These are phyloP conservation scores for Polymyxa betae DNA, from an alignment of 208 protist genomes.

Conservation along the genomic window DNA sequence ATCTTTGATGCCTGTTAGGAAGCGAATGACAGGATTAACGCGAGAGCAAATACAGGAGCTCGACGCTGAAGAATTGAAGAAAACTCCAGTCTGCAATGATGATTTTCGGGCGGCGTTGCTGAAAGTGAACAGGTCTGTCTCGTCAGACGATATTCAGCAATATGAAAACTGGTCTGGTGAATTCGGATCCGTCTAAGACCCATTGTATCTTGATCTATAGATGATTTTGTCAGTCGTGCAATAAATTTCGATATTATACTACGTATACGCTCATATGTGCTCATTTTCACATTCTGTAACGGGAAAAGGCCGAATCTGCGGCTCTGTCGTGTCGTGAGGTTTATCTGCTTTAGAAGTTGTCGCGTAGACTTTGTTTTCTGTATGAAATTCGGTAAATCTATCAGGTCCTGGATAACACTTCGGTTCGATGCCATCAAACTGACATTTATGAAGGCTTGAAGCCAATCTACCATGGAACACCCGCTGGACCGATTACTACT, in stretches of 20 bases:
- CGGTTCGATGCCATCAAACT: neutral
- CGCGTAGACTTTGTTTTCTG: no score
- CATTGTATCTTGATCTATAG: neutral
- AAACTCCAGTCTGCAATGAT: conserved; percentile 65
- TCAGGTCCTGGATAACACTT: neutral
- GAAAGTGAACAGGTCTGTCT: conserved; percentile 41
- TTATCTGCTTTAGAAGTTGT: no score
- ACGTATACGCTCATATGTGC: no score
- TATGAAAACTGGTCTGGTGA: conserved; percentile 29
- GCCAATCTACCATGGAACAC: conserved; percentile 45
- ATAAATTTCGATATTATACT: no score
- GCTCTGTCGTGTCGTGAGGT: no score
- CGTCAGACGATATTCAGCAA: conserved; percentile 3
- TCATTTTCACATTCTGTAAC: no score
- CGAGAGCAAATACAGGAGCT: conserved; percentile 72
- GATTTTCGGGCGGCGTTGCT: conserved; percentile 23
- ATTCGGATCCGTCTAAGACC: neutral
- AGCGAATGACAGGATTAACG: conserved; percentile 71
- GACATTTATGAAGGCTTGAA: neutral
- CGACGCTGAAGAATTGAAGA: conserved; percentile 64
- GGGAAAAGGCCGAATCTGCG: no score
- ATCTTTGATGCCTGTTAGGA: conserved; percentile 78
- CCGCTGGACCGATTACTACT: conserved; percentile 23
- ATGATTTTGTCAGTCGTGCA: no score
- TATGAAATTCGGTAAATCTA: conserved; percentile 47